Percentiles rank a stretch among this genome's conserved stretches.
These are phyloP conservation scores for Aspergillus indologenus DNA, from an alignment of 495 filamentous ascomycete genomes.

Conservation along the genomic window DNA sequence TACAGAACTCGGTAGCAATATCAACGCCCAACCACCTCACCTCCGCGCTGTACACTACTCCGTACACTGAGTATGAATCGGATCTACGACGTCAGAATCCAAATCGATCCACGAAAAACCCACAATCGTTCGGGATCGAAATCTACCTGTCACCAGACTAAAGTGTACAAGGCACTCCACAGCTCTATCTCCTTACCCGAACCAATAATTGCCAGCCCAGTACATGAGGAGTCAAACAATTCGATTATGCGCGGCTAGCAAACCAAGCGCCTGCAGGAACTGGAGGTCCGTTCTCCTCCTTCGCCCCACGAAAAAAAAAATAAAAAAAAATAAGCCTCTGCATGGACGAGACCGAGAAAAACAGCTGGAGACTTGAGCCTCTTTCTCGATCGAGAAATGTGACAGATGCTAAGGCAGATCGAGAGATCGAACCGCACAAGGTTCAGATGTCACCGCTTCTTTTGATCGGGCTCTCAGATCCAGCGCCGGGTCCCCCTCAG, in stretches of 20 bases:
- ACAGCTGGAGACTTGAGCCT: neutral
- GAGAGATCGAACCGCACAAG: neutral
- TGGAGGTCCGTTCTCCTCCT: neutral
- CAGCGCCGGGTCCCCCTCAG: too few relatives aligned
- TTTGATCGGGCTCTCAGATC: neutral
- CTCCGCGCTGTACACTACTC: neutral
- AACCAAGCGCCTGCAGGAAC: neutral
- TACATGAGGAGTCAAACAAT: neutral
- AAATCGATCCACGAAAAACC: too few relatives aligned
- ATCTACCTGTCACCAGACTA: neutral
- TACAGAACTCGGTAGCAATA: too few relatives aligned
- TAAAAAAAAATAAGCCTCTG: neutral
- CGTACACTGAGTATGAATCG: too few relatives aligned
- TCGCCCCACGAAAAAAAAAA: neutral
- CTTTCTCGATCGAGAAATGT: neutral
- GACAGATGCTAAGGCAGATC: slow-evolving; percentile 1
- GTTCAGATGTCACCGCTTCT: neutral
- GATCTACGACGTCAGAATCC: too few relatives aligned
- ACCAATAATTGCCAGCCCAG: neutral
- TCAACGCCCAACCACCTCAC: too few relatives aligned
- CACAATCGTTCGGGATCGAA: neutral
- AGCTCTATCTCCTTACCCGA: neutral
- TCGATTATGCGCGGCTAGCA: neutral
- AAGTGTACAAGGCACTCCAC: neutral
- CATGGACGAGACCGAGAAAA: neutral